Conservation (phyloP, 2,329 filamentous ascomycete species). For the Rhexocercosporidium sp. region DNA sequence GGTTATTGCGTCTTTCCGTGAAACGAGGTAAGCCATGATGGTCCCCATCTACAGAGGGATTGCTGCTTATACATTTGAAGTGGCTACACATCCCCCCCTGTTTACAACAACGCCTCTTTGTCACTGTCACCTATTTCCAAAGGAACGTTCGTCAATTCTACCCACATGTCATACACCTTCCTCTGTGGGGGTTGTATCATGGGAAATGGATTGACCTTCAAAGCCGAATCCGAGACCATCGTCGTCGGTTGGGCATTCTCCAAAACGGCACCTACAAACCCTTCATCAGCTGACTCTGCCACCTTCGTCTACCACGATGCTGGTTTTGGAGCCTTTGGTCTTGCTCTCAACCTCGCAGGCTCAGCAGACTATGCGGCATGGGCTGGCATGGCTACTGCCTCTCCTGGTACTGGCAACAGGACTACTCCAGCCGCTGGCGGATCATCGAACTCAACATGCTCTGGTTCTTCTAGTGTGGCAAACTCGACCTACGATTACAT, state of each 20-base stretch:
- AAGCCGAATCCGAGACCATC: conserved; percentile 38
- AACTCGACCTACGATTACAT: conserved; percentile 62
- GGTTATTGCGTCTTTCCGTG: conserved; percentile 49
- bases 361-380: conserved; percentile 27
- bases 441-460: conserved; percentile 25
- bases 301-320: conserved; percentile 29
- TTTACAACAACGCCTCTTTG: conserved; percentile 46
- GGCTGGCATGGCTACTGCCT: conserved; percentile 23
- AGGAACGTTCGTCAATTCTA: conserved; percentile 57
- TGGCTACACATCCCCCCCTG: conserved; percentile 52
- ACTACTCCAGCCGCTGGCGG: conserved; percentile 14
- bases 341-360: conserved; percentile 23
- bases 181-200: conserved; percentile 53
- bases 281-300: conserved; percentile 23
- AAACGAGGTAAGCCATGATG: conserved; percentile 42
- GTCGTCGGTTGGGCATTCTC: conserved; percentile 28
- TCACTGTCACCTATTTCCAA: conserved; percentile 50
- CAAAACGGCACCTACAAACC: conserved; percentile 20
- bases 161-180: conserved; percentile 59
- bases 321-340: conserved; percentile 30
- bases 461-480: conserved; percentile 29
- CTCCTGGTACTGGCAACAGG: neutral
- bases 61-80: conserved; percentile 28
- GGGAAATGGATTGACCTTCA: conserved; percentile 17
- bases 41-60: conserved; percentile 1